Base-by-base conservation (phyloP, 257 asterid genomes). In the Misopates orontium region DNA sequence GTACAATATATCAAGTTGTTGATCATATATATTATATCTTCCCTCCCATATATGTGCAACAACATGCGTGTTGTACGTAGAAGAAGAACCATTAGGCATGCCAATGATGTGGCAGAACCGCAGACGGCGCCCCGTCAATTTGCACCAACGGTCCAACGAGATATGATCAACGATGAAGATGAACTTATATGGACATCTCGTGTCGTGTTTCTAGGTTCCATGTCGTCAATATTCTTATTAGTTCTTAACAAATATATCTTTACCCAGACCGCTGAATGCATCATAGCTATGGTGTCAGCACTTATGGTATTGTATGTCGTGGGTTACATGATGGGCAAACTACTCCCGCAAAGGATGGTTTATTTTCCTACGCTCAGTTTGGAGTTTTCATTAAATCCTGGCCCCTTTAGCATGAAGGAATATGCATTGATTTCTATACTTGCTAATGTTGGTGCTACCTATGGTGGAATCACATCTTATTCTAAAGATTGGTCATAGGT, bases 131-230 rank as follows among this genome's bases (percentile, higher is more conserved):
- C 8, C 18, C 28, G 40, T 18, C 51, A 3, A 18, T 8, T 44
- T 17, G 10, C 22, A 8, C 23, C 8, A 16, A 16, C 28, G 15
- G 41, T 32, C 16, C 51, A 63, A 14, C 0, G 65, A 60, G 64
- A 64, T 0, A 62, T 56, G 4, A n/a, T n/a, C n/a, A 69, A 66
- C 0, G 50, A 63, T 0, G 79, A 68, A 0, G 71, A 80, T 1
- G 64, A 70, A 0, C 81, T 80, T 2, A 73, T 89, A 2, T 89
- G 96, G 96, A 86, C 93, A 41, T 89, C 82, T 41, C 87, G 90
- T 0, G 90, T 77, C 28, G 17, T 72, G 49, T 55, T 79, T 32
- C 59, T 89, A n/a, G 95, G 96, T 25, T 69, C 79, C 5, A 8
- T 77, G 52, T 84, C 92, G 0, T 81, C 77, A 71, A 8, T 67